These are phyloP conservation scores for Pseudomassariella vexata DNA, from an alignment of 2,329 filamentous ascomycete genomes.

Conservation along the genomic window DNA sequence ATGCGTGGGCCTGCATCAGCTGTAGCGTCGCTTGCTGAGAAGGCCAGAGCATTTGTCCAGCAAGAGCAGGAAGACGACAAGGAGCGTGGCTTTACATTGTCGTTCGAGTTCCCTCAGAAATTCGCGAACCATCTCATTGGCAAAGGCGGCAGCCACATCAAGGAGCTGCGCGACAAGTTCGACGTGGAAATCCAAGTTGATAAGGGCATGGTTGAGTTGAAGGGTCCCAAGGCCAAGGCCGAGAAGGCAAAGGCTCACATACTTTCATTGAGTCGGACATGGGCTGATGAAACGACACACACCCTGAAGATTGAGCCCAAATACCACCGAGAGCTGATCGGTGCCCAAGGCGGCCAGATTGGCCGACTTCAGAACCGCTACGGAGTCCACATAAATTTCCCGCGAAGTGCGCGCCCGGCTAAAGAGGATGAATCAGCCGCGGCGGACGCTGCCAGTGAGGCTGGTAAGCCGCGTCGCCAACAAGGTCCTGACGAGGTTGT, in stretches of 20 bases:
- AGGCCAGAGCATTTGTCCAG: constrained; percentile 73
- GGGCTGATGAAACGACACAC: constrained; percentile 88
- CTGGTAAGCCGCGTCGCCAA: constrained; percentile 58
- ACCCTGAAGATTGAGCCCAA: constrained; percentile 86
- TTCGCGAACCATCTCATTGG: constrained; percentile 80
- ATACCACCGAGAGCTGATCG: constrained; percentile 91
- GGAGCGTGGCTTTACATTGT: constrained; percentile 79
- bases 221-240: constrained; percentile 91
- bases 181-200: constrained; percentile 80
- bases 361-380: constrained; percentile 90
- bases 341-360: constrained; percentile 79
- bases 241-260: constrained; percentile 83
- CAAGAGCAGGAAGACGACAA: constrained; percentile 90
- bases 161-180: constrained; percentile 60
- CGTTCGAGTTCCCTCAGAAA: constrained; percentile 92
- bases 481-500: constrained; percentile 86
- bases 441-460: constrained; percentile 64
- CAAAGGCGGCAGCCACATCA: constrained; percentile 61
- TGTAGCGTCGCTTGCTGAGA: constrained; percentile 66
- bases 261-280: constrained; percentile 67
- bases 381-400: constrained; percentile 93
- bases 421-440: constrained; percentile 68
- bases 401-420: constrained; percentile 56
- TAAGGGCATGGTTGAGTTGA: constrained; percentile 90
- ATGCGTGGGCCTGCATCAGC: constrained; percentile 71